Conservation (phyloP, 345 rosid genomes). For the Salix viminalis region DNA sequence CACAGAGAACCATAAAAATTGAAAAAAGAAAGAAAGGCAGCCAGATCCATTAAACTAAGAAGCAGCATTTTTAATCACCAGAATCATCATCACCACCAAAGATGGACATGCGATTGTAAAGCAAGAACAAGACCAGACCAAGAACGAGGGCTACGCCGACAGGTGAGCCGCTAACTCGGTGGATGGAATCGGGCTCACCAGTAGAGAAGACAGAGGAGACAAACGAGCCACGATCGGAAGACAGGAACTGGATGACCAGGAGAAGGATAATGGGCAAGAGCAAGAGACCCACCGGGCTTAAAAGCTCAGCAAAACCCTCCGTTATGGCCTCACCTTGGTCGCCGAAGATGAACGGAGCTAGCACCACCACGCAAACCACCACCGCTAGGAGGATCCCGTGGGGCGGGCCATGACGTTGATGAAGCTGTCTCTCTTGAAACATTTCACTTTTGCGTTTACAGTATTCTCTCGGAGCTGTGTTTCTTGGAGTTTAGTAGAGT, state of each 20-base stretch:
- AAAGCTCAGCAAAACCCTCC: conserved; percentile 63
- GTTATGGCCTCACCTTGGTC: conserved; percentile 80
- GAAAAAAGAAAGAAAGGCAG: background rate
- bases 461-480: too few relatives aligned
- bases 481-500: too few relatives aligned
- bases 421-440: conserved; percentile 27
- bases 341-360: conserved; percentile 61
- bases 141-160: conserved; percentile 71
- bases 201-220: conserved; percentile 53
- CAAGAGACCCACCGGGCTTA: conserved; percentile 76
- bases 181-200: conserved; percentile 62
- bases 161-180: conserved; percentile 72
- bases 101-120: conserved; percentile 66
- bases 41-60: background rate
- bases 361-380: conserved; percentile 55
- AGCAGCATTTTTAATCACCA: conserved; percentile 27
- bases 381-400: conserved; percentile 70
- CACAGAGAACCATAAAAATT: background rate
- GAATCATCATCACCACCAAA: conserved; percentile 73
- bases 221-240: conserved; percentile 70
- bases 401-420: conserved; percentile 38
- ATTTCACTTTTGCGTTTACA: conserved; percentile 10
- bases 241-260: conserved; percentile 73
- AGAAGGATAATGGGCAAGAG: conserved; percentile 68
- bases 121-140: conserved; percentile 53